These are phyloP conservation scores for Colletotrichum horii DNA, from an alignment of 2,329 filamentous ascomycete genomes.

Conservation along the genomic window DNA sequence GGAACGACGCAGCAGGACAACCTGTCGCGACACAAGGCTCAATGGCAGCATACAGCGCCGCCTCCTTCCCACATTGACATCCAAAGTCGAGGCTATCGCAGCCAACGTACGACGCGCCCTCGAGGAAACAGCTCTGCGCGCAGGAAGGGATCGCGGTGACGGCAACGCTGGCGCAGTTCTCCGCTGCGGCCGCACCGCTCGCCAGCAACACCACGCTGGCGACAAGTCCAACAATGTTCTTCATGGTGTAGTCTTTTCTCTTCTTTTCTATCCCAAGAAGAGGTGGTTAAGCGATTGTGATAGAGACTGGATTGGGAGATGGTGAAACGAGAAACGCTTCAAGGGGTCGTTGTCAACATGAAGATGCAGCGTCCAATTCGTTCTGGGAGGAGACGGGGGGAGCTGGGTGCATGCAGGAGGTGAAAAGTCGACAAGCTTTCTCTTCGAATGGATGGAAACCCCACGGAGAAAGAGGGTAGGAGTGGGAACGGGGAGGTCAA, in stretches of 20 bases:
- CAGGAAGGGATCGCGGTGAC: conserved; percentile 30
- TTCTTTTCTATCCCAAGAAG: background rate
- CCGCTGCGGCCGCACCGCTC: background rate
- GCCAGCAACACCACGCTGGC: background rate
- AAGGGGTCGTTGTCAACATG: background rate
- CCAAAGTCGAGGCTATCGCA: conserved; percentile 30
- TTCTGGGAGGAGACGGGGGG: background rate
- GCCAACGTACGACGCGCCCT: conserved; percentile 29
- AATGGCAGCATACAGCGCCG: conserved; percentile 26
- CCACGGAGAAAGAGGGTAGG: background rate
- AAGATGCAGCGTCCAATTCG: conserved; percentile 8
- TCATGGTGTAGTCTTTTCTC: background rate
- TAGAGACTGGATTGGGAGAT: background rate
- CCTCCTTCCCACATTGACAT: conserved; percentile 30
- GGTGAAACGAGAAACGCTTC: conserved; percentile 8
- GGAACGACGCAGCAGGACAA: conserved; percentile 27
- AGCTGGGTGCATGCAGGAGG: conserved; percentile 4
- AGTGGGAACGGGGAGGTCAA: background rate
- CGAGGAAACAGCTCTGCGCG: conserved; percentile 31
- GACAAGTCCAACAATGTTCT: background rate
- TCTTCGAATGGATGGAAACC: background rate
- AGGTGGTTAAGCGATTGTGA: background rate
- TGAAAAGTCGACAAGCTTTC: background rate
- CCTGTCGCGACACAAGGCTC: conserved; percentile 32
- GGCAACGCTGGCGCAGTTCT: conserved; percentile 30